phyloP scores from a whole-genome alignment of 139 green algal species.

The Chlamydomonas schloesseri region DNA sequence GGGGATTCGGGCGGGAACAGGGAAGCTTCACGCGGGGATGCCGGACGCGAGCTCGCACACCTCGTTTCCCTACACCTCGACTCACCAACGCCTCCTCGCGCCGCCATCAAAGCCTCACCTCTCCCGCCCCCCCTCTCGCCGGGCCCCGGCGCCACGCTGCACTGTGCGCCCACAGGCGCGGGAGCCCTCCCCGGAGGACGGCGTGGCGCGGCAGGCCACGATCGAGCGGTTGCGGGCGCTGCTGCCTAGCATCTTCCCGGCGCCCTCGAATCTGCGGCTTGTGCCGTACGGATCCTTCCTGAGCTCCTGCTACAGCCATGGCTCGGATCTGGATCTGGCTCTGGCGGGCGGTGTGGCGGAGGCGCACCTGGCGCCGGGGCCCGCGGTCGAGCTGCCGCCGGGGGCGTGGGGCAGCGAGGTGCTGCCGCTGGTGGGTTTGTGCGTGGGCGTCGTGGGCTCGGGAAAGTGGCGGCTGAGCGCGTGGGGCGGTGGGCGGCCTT shows the following conservation, averaged over 20 bases:
- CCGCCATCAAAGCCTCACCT: too few relatives aligned
- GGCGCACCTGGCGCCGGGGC: neutral
- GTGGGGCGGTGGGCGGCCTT: too few relatives aligned
- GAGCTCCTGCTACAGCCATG: constrained; percentile 11
- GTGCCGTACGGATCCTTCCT: constrained; percentile 34
- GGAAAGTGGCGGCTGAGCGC: too few relatives aligned
- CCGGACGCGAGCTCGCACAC: too few relatives aligned
- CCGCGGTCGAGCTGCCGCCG: neutral
- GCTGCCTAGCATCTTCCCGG: constrained; percentile 1
- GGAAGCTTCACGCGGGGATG: too few relatives aligned
- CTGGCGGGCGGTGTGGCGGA: neutral
- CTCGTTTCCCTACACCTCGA: too few relatives aligned
- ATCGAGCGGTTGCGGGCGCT: constrained; percentile 21
- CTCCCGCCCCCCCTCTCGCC: too few relatives aligned
- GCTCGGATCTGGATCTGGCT: constrained; percentile 31
- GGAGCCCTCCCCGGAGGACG: neutral
- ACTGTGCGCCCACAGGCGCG: too few relatives aligned
- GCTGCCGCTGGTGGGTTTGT: neutral
- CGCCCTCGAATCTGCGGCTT: neutral
- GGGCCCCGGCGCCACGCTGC: too few relatives aligned
- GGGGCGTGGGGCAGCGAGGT: neutral
- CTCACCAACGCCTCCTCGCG: too few relatives aligned
- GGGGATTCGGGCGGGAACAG: too few relatives aligned
- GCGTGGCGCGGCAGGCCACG: neutral
- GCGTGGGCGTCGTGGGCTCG: too few relatives aligned